Evolutionary conservation across 805 yeast species (phyloP).

Genomic region (Pichia thaimueangensis): DNA sequence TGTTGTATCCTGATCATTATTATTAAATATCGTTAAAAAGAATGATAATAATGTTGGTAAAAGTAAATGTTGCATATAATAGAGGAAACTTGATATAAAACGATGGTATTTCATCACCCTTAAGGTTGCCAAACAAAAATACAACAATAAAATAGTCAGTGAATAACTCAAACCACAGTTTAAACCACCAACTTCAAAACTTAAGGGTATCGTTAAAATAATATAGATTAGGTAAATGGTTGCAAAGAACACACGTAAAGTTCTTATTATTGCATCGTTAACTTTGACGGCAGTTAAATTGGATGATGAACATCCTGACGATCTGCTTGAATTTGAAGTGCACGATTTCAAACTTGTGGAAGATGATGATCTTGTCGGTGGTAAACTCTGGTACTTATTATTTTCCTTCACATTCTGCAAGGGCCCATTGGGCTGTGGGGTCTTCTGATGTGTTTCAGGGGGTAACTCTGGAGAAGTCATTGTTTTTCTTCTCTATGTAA

Average conservation of each 20-base stretch:
- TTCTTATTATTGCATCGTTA: slow-evolving; percentile 13
- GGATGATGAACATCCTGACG: not conserved
- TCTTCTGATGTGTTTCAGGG: no score
- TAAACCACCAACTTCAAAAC: slow-evolving; percentile 91
- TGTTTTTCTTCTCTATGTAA: no score
- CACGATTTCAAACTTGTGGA: slow-evolving; percentile 1
- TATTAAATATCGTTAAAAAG: slow-evolving; percentile 49
- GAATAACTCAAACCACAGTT: slow-evolving; percentile 85
- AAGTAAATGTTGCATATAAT: slow-evolving; percentile 74
- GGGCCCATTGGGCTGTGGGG: no score
- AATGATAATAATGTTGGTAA: slow-evolving; percentile 77
- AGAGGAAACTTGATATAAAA: slow-evolving; percentile 43
- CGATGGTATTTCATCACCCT: slow-evolving; percentile 47
- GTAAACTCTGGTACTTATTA: no score
- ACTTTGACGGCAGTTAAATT: not conserved
- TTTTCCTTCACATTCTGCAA: no score
- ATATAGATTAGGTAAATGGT: slow-evolving; percentile 60
- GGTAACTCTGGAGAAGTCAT: no score
- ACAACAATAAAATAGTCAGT: slow-evolving; percentile 61
- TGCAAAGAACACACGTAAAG: slow-evolving; percentile 38
- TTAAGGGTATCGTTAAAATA: slow-evolving; percentile 79
- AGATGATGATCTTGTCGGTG: slow-evolving; percentile 5
- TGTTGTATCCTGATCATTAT: slow-evolving; percentile 9
- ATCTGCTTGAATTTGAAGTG: not conserved
- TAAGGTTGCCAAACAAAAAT: slow-evolving; percentile 67